Evolutionary conservation across 139 green algal genomes (phyloP).

Genomic region (Tetradesmus lagerheimii): DNA sequence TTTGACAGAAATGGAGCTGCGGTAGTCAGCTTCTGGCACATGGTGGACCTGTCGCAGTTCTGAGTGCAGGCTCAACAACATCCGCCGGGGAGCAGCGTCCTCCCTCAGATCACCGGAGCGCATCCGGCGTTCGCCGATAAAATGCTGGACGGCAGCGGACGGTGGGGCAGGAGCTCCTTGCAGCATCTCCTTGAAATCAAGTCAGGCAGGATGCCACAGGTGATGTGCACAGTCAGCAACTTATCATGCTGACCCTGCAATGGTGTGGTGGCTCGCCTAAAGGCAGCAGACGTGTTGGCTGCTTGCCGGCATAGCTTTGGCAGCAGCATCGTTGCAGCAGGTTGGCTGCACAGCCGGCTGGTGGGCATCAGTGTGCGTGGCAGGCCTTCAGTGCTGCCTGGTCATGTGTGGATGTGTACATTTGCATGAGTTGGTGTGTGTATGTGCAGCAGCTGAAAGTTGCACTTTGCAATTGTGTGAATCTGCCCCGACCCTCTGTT

Average conservation of each 20-base stretch:
- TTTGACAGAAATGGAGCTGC: conserved; percentile 5
- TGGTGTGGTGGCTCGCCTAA: neutral
- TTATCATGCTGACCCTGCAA: neutral
- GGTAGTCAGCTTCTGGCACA: conserved; percentile 1
- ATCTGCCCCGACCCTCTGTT: neutral
- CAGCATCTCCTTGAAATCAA: no score
- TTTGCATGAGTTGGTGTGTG: neutral
- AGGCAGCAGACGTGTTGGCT: neutral
- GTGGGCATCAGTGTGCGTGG: neutral
- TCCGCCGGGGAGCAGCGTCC: neutral
- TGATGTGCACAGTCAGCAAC: neutral
- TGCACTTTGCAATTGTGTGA: neutral
- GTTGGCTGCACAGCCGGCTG: neutral
- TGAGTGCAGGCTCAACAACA: neutral
- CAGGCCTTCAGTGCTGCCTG: no score
- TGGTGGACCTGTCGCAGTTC: neutral
- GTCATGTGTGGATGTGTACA: neutral
- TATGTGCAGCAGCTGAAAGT: neutral
- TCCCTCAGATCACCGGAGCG: neutral
- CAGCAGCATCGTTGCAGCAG: neutral
- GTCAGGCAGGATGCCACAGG: neutral
- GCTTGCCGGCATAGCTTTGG: neutral
- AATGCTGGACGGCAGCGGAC: no score
- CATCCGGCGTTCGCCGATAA: neutral
- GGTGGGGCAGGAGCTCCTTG: neutral